Evolutionary conservation across 306 rosid species (phyloP).

Genomic region (Cotoneaster glaucophyllus): DNA sequence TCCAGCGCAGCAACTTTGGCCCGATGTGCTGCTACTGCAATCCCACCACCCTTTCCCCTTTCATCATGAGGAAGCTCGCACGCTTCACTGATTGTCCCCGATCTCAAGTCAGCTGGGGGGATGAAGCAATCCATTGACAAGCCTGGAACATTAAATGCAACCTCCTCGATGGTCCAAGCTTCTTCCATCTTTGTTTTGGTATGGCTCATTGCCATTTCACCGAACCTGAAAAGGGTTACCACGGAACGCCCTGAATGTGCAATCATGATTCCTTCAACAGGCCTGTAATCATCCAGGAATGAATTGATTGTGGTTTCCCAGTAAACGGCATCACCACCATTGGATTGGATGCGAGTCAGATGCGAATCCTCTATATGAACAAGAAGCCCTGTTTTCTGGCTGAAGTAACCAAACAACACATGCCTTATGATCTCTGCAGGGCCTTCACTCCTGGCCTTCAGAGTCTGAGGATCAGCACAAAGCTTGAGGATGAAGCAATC

Average conservation of each 20-base stretch:
- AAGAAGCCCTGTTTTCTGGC: slow-evolving; percentile 93
- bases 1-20: slow-evolving; percentile 83
- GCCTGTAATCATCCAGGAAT: slow-evolving; percentile 80
- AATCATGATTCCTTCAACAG: slow-evolving; percentile 97
- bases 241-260: slow-evolving; percentile 95
- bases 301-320: slow-evolving; percentile 99
- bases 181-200: slow-evolving; percentile 97
- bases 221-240: slow-evolving; percentile 90
- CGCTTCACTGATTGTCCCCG: slow-evolving; percentile 63
- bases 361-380: slow-evolving; percentile 98
- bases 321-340: slow-evolving; percentile 84
- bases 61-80: slow-evolving; percentile 77
- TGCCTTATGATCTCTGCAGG: slow-evolving; percentile 97
- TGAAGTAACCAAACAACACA: slow-evolving; percentile 90
- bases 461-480: slow-evolving; percentile 74
- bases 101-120: slow-evolving; percentile 89
- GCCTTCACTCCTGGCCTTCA: slow-evolving; percentile 94
- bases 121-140: slow-evolving; percentile 91
- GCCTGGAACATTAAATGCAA: slow-evolving; percentile 87
- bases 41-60: slow-evolving; percentile 48
- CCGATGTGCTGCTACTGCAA: slow-evolving; percentile 42
- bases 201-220: slow-evolving; percentile 99
- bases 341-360: slow-evolving; percentile 86
- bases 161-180: slow-evolving; percentile 99
- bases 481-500: slow-evolving; percentile 98